Evolutionary conservation across 2,329 filamentous ascomycete species (phyloP).

Genomic region (Cytospora leucostoma): DNA sequence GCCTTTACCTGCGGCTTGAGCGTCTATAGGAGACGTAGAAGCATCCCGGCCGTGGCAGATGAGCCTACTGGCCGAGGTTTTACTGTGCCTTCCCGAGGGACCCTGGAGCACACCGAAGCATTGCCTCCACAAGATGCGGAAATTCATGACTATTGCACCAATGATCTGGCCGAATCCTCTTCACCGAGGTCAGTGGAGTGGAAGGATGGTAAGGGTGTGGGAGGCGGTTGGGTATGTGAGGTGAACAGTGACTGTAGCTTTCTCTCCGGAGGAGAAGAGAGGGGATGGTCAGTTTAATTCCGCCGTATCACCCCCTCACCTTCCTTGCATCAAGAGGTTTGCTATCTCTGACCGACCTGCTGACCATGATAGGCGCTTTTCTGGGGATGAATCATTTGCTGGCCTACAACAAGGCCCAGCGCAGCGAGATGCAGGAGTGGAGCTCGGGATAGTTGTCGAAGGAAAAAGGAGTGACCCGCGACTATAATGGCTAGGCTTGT

Average conservation of each 20-base stretch:
- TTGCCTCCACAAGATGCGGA: slow-evolving; percentile 15
- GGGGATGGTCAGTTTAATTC: slow-evolving; percentile 71
- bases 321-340: slow-evolving; percentile 2
- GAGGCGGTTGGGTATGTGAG: slow-evolving; percentile 78
- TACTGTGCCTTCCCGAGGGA: neutral
- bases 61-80: neutral
- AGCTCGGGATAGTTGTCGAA: slow-evolving; percentile 39
- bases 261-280: slow-evolving; percentile 75
- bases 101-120: neutral
- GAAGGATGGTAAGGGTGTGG: slow-evolving; percentile 62
- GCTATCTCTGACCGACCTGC: slow-evolving; percentile 14
- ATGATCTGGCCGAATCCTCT: slow-evolving; percentile 24
- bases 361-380: slow-evolving; percentile 39
- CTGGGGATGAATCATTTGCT: slow-evolving; percentile 44
- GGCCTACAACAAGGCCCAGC: slow-evolving; percentile 30
- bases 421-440: slow-evolving; percentile 37
- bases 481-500: slow-evolving; percentile 19
- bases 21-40: slow-evolving; percentile 50
- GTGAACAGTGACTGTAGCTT: slow-evolving; percentile 85
- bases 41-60: neutral
- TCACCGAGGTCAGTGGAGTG: slow-evolving; percentile 46
- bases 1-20: slow-evolving; percentile 83
- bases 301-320: slow-evolving; percentile 10
- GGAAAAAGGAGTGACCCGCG: slow-evolving; percentile 26
- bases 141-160: slow-evolving; percentile 30